A percentile compares a stretch with the other conserved stretches of the same genome.
Conservation (phyloP, 2,329 filamentous ascomycete species). For the Fusarium sp. region DNA sequence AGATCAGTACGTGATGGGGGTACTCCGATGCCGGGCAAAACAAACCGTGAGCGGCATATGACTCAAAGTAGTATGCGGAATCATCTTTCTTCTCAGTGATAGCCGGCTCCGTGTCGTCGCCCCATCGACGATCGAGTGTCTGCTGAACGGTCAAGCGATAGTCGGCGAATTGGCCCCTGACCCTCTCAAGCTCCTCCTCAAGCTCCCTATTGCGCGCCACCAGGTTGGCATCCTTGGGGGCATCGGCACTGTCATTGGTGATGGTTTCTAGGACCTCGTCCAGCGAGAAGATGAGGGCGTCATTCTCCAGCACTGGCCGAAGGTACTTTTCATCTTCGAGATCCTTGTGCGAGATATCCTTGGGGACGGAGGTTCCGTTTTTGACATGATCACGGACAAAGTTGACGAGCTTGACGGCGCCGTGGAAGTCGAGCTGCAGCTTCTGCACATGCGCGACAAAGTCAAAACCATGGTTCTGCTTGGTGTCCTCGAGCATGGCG, state of each 20-base stretch:
- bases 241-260: slow-evolving; percentile 60
- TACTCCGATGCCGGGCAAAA: neutral
- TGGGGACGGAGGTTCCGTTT: slow-evolving; percentile 64
- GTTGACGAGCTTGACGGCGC: slow-evolving; percentile 82
- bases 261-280: slow-evolving; percentile 76
- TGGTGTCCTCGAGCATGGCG: slow-evolving; percentile 79
- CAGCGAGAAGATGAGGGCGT: slow-evolving; percentile 88
- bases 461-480: slow-evolving; percentile 77
- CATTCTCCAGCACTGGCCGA: slow-evolving; percentile 88
- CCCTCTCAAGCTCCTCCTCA: slow-evolving; percentile 72
- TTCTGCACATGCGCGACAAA: slow-evolving; percentile 72
- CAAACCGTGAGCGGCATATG: slow-evolving; percentile 74
- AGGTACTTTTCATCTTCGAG: slow-evolving; percentile 87
- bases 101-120: slow-evolving; percentile 65
- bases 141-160: slow-evolving; percentile 77
- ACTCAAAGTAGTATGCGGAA: slow-evolving; percentile 71
- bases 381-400: slow-evolving; percentile 69
- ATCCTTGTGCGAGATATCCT: slow-evolving; percentile 71
- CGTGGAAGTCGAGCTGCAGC: slow-evolving; percentile 79
- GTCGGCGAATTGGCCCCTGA: slow-evolving; percentile 74
- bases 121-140: slow-evolving; percentile 77
- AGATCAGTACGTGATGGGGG: slow-evolving; percentile 12
- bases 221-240: slow-evolving; percentile 53
- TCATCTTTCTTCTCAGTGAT: slow-evolving; percentile 52
- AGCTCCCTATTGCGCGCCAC: slow-evolving; percentile 69